Base-by-base conservation (phyloP, 139 green algal species). In the Pleodorina starrii region DNA sequence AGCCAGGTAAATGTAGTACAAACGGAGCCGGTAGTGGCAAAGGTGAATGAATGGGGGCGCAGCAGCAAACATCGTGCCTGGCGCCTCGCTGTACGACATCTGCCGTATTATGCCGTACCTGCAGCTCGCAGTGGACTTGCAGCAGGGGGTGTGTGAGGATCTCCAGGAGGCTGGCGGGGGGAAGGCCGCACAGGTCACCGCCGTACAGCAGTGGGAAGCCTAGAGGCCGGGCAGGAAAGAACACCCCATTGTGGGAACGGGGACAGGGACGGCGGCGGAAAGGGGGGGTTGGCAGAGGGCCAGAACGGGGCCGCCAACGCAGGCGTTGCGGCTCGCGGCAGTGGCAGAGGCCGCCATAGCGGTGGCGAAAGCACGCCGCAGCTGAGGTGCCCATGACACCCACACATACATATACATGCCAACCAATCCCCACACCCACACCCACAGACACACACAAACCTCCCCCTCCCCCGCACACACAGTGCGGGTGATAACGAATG, bases 121-220 rank as follows among this genome's bases (percentile, higher is more conserved):
- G 90, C 68, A 88, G 78, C 77, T 92, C 90, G 40, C 90, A 92
- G 79, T 92, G 90, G 32, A 82, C 84, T 85, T 80, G 69, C 44
- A 92, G 38, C 29, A 69, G 40, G 63, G 75, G 84, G 76, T 90
- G 85, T 2, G 32, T 44, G 27, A 92, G 78, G 16, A 92, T 51
- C 68, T 92, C 90, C 69, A 90, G 79, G 69, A 92, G 76, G 35
- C 38, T 79, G n/a, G 63, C 27, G 12, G 90, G 66, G 14, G 90
- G 90, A 51, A 92, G 69, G 10, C 90, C 90, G 10, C 44, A 43
- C 36, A 92, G 74, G 36, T 90, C 76, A 38, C 36, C 19, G 44
- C 77, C 68, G 72, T 86, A 86, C 69, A 92, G 43, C 48, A 89
- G 77, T 16, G 89, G 90, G 78, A 92, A 92, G 14, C 68, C 85